Percentiles rank a stretch among this genome's conserved stretches.
phyloP scores from a whole-genome alignment of 2,329 filamentous ascomycete species.

The Boeremia exigua region DNA sequence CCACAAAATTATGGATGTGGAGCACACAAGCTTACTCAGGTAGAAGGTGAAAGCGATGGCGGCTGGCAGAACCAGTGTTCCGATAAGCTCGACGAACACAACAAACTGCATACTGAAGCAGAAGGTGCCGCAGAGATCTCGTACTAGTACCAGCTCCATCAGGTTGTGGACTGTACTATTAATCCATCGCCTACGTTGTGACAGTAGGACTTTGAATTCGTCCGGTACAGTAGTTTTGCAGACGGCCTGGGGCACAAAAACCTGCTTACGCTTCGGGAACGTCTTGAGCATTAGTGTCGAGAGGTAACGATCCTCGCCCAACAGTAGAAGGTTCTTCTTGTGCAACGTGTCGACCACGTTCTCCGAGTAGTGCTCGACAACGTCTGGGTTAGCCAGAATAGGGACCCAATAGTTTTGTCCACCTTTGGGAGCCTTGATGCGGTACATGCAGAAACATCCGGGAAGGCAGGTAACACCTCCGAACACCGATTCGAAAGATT shows the following conservation, averaged over 20 bases:
- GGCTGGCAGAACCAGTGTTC: slow-evolving; percentile 91
- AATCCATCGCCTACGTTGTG: slow-evolving; percentile 96
- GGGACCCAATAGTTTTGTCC: slow-evolving; percentile 99
- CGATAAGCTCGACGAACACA: slow-evolving; percentile 91
- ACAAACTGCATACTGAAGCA: slow-evolving; percentile 99
- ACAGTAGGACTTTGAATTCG: slow-evolving; percentile 87
- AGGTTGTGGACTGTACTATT: slow-evolving; percentile 99
- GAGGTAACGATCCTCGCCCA: slow-evolving; percentile 93
- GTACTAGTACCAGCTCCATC: slow-evolving; percentile 94
- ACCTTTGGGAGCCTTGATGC: slow-evolving; percentile 98
- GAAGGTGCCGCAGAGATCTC: slow-evolving; percentile 96
- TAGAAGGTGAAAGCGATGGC: slow-evolving; percentile 98
- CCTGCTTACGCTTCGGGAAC: slow-evolving; percentile 98
- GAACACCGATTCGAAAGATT: slow-evolving; percentile 98
- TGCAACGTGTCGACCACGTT: slow-evolving; percentile 98
- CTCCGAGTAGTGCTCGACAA: slow-evolving; percentile 98
- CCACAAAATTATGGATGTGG: not conserved
- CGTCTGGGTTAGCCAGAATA: slow-evolving; percentile 95
- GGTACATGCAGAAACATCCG: slow-evolving; percentile 99
- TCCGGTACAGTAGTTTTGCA: slow-evolving; percentile 99
- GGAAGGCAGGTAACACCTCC: slow-evolving; percentile 98
- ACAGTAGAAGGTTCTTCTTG: slow-evolving; percentile 91
- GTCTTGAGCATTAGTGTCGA: slow-evolving; percentile 98
- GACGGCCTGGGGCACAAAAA: slow-evolving; percentile 97
- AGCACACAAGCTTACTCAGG: slow-evolving; percentile 70